Evolutionary conservation across 2,329 filamentous ascomycete genomes (phyloP).

Genomic region (Leptographium wingfieldii): DNA sequence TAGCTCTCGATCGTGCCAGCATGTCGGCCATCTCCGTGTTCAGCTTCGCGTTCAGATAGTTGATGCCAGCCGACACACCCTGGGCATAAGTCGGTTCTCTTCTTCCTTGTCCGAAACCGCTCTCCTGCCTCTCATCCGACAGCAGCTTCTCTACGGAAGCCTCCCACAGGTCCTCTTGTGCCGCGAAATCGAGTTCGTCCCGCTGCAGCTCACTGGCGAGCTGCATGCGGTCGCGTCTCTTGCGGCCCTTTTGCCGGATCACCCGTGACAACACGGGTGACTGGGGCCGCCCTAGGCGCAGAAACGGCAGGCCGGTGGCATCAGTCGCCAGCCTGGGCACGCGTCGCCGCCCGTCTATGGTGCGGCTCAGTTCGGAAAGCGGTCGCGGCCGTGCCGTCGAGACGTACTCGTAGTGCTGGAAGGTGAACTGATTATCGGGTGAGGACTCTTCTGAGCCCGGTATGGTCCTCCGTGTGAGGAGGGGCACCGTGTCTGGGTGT

Average conservation of each 20-base stretch:
- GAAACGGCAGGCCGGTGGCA: slow-evolving; percentile 45
- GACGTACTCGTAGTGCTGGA: slow-evolving; percentile 27
- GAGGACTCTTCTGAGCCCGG: slow-evolving; percentile 10
- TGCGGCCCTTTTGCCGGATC: slow-evolving; percentile 36
- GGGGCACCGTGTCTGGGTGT: slow-evolving; percentile 14
- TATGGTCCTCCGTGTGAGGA: slow-evolving; percentile 17
- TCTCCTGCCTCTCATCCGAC: not conserved
- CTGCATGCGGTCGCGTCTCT: slow-evolving; percentile 29
- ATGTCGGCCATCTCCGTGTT: slow-evolving; percentile 23
- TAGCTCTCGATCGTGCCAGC: slow-evolving; percentile 27
- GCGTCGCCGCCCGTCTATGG: slow-evolving; percentile 33
- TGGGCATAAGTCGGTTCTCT: slow-evolving; percentile 18
- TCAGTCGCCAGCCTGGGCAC: slow-evolving; percentile 44
- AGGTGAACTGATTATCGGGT: slow-evolving; percentile 5
- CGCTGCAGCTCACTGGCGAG: slow-evolving; percentile 26
- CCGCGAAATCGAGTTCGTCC: slow-evolving; percentile 17
- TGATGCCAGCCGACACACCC: slow-evolving; percentile 10
- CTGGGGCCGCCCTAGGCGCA: slow-evolving; percentile 56
- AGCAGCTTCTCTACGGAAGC: slow-evolving; percentile 22
- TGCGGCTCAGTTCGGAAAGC: slow-evolving; percentile 28
- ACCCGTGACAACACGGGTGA: slow-evolving; percentile 43
- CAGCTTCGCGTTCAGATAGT: slow-evolving; percentile 18
- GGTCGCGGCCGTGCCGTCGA: slow-evolving; percentile 35
- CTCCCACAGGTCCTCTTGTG: slow-evolving; percentile 39
- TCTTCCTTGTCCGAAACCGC: not conserved